Conservation (phyloP, 371 early-diverging fungal genomes). For the Haplosporangium sp. region DNA sequence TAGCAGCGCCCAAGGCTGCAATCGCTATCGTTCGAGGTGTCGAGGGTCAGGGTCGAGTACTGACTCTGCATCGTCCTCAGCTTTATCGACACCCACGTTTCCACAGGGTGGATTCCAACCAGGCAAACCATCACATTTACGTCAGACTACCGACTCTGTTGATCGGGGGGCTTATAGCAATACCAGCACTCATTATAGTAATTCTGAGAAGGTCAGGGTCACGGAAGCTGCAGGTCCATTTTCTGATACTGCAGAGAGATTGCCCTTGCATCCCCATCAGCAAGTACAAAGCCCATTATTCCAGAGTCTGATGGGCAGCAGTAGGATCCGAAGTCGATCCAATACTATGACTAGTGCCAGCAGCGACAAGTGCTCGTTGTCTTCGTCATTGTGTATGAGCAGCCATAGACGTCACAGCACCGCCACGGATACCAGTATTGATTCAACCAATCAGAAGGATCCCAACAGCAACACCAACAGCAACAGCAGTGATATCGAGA, state of each 20-base stretch:
- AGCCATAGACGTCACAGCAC: conserved; percentile 5
- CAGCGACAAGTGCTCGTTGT: conserved; percentile 11
- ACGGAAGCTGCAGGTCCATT: background rate
- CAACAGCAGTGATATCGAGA: background rate
- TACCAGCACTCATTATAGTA: no score
- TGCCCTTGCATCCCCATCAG: background rate
- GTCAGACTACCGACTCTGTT: conserved; percentile 19
- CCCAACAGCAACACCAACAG: no score
- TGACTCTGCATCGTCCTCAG: background rate
- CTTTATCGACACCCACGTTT: conserved; percentile 1
- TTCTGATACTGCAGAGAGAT: background rate
- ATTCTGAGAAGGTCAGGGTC: background rate
- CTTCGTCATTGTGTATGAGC: conserved; percentile 6
- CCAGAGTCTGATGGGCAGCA: conserved; percentile 31
- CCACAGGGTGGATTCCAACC: conserved; percentile 25
- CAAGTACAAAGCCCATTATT: conserved; percentile 30
- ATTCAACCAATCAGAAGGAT: background rate
- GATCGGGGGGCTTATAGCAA: background rate
- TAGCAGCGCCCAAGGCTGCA: background rate
- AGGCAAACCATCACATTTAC: conserved; percentile 30
- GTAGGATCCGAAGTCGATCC: conserved; percentile 19
- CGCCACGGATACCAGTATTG: conserved; percentile 1
- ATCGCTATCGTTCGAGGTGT: background rate
- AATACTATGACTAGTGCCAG: conserved; percentile 22
- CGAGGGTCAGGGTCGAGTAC: background rate